phyloP scores from a whole-genome alignment of 75 land plant genomes.

The Larix kaempferi region DNA sequence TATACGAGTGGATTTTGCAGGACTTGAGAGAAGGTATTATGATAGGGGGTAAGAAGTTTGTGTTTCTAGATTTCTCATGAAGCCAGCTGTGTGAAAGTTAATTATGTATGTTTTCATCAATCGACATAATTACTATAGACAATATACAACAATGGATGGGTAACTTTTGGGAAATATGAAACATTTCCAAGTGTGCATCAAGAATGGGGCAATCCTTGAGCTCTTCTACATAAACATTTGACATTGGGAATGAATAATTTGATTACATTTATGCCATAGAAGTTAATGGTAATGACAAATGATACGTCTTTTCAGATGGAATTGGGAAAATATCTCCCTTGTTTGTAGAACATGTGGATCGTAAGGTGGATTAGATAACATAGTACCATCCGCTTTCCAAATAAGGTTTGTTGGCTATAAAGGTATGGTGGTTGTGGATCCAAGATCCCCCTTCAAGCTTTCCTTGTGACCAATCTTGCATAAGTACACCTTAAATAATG shows the following conservation, averaged over 20 bases:
- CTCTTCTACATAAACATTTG: constrained; percentile 70
- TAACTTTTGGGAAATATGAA: constrained; percentile 57
- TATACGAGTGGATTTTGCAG: constrained; percentile 46
- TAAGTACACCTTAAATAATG: constrained; percentile 66
- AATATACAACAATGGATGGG: constrained; percentile 84
- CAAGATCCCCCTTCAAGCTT: constrained; percentile 52
- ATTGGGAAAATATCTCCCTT: constrained; percentile 82
- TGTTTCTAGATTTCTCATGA: constrained; percentile 86
- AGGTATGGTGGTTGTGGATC: constrained; percentile 96
- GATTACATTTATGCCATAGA: constrained; percentile 56
- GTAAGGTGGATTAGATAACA: too few species aligned
- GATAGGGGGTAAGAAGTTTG: constrained; percentile 62
- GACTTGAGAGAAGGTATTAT: constrained; percentile 48
- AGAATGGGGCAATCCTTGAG: constrained; percentile 91
- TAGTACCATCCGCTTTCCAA: too few species aligned
- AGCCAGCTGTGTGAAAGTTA: constrained; percentile 79
- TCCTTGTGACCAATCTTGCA: constrained; percentile 77
- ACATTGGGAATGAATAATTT: constrained; percentile 44
- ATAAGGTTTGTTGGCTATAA: constrained; percentile 92
- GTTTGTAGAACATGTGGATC: too few species aligned
- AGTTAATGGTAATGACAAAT: neutral
- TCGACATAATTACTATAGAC: constrained; percentile 35
- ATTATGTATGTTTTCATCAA: constrained; percentile 86
- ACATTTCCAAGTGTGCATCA: constrained; percentile 91
- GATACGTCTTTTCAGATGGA: constrained; percentile 82